Conservation (phyloP, 768 basidiomycete genomes). For the Trametes elegans region DNA sequence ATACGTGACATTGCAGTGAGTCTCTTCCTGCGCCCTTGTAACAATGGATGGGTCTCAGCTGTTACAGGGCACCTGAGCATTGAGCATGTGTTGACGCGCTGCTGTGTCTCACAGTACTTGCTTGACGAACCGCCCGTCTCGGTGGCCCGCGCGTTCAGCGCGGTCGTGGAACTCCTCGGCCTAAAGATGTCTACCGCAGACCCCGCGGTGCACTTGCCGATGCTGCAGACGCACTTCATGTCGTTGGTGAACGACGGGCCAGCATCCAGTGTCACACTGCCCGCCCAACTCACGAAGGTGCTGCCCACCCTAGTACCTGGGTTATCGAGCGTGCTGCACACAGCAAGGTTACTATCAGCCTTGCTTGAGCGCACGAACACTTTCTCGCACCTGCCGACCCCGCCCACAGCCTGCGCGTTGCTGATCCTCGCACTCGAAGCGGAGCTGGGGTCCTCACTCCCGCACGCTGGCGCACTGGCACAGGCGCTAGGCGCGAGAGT, state of each 20-base stretch:
- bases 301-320: conserved; percentile 22
- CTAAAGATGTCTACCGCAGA: conserved; percentile 54
- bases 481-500: conserved; percentile 51
- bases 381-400: conserved; percentile 38
- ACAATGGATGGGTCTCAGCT: conserved; percentile 11
- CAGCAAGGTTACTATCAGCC: conserved; percentile 22
- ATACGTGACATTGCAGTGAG: conserved; percentile 64
- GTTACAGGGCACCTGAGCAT: conserved; percentile 13
- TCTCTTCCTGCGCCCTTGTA: conserved; percentile 10
- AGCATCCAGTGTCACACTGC: conserved; percentile 9
- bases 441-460: conserved; percentile 50
- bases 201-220: conserved; percentile 57
- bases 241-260: conserved; percentile 16
- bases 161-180: conserved; percentile 50
- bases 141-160: conserved; percentile 54
- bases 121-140: conserved; percentile 50
- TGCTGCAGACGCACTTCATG: conserved; percentile 51
- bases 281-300: conserved; percentile 17
- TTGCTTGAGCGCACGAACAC: conserved; percentile 27
- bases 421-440: conserved; percentile 72
- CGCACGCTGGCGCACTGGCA: conserved; percentile 56
- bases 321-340: conserved; percentile 19
- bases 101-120: conserved; percentile 35
- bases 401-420: conserved; percentile 63
- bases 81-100: conserved; percentile 21